phyloP scores from a whole-genome alignment of 75 land plant species.

The Ceratopteris richardii region DNA sequence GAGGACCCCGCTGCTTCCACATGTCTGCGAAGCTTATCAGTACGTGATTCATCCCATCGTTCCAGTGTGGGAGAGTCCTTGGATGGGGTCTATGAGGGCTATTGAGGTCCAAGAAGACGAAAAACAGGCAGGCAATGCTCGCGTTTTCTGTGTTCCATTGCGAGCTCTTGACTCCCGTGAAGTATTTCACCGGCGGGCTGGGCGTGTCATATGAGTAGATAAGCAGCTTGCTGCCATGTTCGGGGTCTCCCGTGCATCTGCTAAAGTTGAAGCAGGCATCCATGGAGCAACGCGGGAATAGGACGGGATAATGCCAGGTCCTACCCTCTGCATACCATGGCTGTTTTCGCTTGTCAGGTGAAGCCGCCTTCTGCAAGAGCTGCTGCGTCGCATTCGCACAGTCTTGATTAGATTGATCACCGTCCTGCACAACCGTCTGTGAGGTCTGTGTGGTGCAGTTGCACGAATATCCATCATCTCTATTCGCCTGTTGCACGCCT shows the following conservation, averaged over 20 bases:
- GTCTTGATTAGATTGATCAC: too few species aligned
- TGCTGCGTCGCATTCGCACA: too few species aligned
- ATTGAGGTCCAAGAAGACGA: conserved; percentile 19
- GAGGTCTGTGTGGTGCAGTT: too few species aligned
- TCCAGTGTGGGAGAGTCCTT: conserved; percentile 22
- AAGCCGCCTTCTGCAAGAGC: too few species aligned
- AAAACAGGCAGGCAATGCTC: conserved; percentile 28
- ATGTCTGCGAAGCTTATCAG: conserved; percentile 29
- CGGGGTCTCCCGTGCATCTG: conserved; percentile 14
- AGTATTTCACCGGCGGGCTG: conserved; percentile 20
- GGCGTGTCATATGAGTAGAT: conserved; percentile 27
- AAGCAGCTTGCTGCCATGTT: too few species aligned
- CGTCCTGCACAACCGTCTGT: too few species aligned
- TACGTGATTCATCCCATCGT: conserved; percentile 30
- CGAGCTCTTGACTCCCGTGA: conserved; percentile 16
- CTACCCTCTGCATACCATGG: conserved; percentile 27
- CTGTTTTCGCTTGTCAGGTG: neutral
- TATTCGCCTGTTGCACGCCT: too few species aligned
- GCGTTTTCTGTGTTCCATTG: conserved; percentile 27
- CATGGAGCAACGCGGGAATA: conserved; percentile 37
- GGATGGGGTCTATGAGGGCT: conserved; percentile 14
- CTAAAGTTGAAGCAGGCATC: conserved; percentile 42
- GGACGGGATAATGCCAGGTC: conserved; percentile 31
- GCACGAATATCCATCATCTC: too few species aligned
- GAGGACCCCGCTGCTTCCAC: conserved; percentile 19